Base-by-base conservation (phyloP, 306 rosid species). In the Oxytropis ochrocephala region DNA sequence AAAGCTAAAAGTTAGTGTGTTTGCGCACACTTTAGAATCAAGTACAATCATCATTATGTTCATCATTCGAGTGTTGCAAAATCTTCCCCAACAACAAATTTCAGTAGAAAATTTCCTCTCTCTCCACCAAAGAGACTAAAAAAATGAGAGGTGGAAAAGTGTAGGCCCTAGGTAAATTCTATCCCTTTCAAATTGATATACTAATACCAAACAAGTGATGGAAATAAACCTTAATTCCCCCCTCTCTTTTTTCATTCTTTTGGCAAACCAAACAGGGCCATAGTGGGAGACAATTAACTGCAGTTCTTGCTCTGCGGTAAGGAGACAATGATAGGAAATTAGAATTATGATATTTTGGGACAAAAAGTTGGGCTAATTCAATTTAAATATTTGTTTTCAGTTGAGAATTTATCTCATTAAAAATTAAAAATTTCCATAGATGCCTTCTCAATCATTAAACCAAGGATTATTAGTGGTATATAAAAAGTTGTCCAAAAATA, bases 361-460 rank as follows among this genome's bases (percentile, higher is more conserved):
- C 29, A 7, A 29, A 12, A 43, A 61, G 71, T 42, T 51, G 24
- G 3, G 53, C 11, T 10, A 56, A 8, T 50, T 6, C 1, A 4
- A 19, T 6, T 54, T 54, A 32, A 44, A 3, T 66, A 47, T 67
- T 38, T 36, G 4, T 47, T 67, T 51, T 32, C 29, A 38, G 61
- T 61, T 70, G 68, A 11, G 35, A 63, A 1, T 21, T 55, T 35
- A 77, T 54, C 62, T 33, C 30, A 47, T 63, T 33, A 69, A 3
- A 11, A 62, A 51, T 24, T 21, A 21, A 33, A 36, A 7, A 38
- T 8, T 21, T 2, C 43, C 2, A 38, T 47, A 47, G 53, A 50
- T 43, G 48, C 63, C 54, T 48, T 46, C 74, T 78, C 71, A 46
- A 55, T 78, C 74, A 78, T 78, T 78, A 11, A 47, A 35, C 41